phyloP scores from a whole-genome alignment of 345 rosid genomes.

The Capsella bursapastoris region DNA sequence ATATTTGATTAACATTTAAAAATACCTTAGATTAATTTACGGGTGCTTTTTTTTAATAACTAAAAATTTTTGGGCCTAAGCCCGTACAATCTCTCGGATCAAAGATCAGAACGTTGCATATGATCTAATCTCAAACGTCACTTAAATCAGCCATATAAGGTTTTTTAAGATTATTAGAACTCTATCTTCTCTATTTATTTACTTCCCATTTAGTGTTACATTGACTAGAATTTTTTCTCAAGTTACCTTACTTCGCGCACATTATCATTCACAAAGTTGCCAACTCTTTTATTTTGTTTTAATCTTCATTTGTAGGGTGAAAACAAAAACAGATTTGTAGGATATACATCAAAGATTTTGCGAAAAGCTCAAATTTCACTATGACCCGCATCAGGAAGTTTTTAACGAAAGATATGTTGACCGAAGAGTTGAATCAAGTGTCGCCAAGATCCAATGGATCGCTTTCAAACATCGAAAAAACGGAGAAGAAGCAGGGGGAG shows the following conservation, averaged over 20 bases:
- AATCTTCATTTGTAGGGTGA: background rate
- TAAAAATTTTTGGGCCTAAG: too few relatives aligned
- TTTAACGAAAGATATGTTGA: slow-evolving; percentile 42
- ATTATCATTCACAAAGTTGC: too few relatives aligned
- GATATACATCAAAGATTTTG: background rate
- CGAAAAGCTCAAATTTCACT: background rate
- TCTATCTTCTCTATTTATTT: background rate
- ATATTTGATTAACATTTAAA: background rate
- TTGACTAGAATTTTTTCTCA: too few relatives aligned
- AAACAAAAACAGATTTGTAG: background rate
- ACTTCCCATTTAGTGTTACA: background rate
- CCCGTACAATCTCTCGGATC: too few relatives aligned
- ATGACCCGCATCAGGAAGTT: background rate
- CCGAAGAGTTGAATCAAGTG: slow-evolving; percentile 42
- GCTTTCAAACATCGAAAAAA: too few relatives aligned
- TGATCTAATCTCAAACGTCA: too few relatives aligned
- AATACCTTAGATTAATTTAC: background rate
- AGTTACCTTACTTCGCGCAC: too few relatives aligned
- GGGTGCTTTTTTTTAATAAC: too few relatives aligned
- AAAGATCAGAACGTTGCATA: too few relatives aligned
- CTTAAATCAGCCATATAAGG: background rate
- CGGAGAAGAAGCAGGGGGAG: background rate
- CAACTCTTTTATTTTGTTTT: background rate
- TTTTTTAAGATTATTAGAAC: background rate
- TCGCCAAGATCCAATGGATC: too few relatives aligned